These are phyloP conservation scores for Yamadazyma oceani DNA, from an alignment of 1,139 yeast genomes.

Conservation along the genomic window DNA sequence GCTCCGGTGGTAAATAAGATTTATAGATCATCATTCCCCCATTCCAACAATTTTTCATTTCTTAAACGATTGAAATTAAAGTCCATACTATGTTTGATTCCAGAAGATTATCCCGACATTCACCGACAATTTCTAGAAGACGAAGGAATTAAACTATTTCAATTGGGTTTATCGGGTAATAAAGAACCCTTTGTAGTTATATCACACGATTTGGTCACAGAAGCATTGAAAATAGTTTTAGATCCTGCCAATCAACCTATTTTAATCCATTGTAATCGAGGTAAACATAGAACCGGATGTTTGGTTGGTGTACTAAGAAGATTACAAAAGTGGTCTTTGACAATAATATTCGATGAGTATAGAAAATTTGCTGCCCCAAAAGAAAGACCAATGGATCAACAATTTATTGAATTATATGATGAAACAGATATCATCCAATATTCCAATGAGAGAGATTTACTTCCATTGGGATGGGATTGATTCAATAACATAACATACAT, in stretches of 20 bases:
- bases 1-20: slow-evolving; percentile 78
- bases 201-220: slow-evolving; percentile 72
- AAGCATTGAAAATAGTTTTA: slow-evolving; percentile 77
- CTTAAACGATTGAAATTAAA: slow-evolving; percentile 61
- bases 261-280: slow-evolving; percentile 90
- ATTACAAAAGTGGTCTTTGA: slow-evolving; percentile 86
- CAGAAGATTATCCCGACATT: slow-evolving; percentile 86
- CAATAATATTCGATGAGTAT: slow-evolving; percentile 93
- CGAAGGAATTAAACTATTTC: slow-evolving; percentile 69
- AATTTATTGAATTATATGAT: slow-evolving; percentile 86
- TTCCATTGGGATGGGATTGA: slow-evolving; percentile 67
- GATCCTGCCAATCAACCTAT: slow-evolving; percentile 89
- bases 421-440: slow-evolving; percentile 55
- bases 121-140: slow-evolving; percentile 62
- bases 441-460: slow-evolving; percentile 54
- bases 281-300: slow-evolving; percentile 96
- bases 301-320: slow-evolving; percentile 88
- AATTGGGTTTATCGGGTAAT: slow-evolving; percentile 92
- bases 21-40: slow-evolving; percentile 87
- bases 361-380: slow-evolving; percentile 93
- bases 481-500: too few relatives aligned
- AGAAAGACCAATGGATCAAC: slow-evolving; percentile 92
- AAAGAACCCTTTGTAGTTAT: slow-evolving; percentile 92
- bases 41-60: slow-evolving; percentile 76
- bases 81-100: slow-evolving; percentile 79